Conservation (phyloP, 441 rosid genomes). For the Sinapis alba region DNA sequence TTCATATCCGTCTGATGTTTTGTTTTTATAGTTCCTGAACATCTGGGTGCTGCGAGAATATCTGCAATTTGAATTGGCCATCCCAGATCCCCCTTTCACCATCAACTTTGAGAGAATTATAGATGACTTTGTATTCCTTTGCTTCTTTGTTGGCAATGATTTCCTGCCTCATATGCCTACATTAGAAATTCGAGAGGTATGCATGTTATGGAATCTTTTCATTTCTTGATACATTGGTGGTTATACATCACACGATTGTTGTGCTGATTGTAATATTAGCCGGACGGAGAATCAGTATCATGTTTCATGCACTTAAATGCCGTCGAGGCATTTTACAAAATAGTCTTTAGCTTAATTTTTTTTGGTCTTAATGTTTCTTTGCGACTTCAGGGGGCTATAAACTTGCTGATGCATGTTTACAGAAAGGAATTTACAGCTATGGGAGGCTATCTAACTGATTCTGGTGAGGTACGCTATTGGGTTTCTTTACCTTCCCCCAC, state of each 20-base stretch:
- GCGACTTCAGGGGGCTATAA: constrained; percentile 86
- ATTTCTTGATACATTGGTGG: not conserved
- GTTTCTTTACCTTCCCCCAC: not conserved
- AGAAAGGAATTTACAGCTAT: constrained; percentile 83
- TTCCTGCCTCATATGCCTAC: constrained; percentile 99
- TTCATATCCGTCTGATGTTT: constrained; percentile 20
- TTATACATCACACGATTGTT: not conserved
- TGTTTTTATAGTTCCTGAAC: constrained; percentile 71
- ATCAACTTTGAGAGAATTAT: constrained; percentile 85
- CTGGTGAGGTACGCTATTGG: constrained; percentile 87
- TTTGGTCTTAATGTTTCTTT: constrained; percentile 3
- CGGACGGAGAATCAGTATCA: not conserved
- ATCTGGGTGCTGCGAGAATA: constrained; percentile 96
- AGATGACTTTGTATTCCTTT: constrained; percentile 94
- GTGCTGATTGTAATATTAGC: constrained; percentile 4
- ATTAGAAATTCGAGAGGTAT: constrained; percentile 95
- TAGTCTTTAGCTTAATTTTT: not conserved
- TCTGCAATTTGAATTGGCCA: constrained; percentile 83
- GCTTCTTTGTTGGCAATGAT: constrained; percentile 99
- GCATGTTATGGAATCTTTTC: constrained; percentile 14
- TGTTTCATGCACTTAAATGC: constrained; percentile 2
- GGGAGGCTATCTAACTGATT: constrained; percentile 98
- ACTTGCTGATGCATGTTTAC: constrained; percentile 86
- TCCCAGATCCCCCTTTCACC: constrained; percentile 76
- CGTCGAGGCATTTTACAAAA: not conserved